Evolutionary conservation across 106 monocot genomes (phyloP), one percentile per base, ranked within the genome.

Genomic region (Xerophyta viscosa): DNA sequence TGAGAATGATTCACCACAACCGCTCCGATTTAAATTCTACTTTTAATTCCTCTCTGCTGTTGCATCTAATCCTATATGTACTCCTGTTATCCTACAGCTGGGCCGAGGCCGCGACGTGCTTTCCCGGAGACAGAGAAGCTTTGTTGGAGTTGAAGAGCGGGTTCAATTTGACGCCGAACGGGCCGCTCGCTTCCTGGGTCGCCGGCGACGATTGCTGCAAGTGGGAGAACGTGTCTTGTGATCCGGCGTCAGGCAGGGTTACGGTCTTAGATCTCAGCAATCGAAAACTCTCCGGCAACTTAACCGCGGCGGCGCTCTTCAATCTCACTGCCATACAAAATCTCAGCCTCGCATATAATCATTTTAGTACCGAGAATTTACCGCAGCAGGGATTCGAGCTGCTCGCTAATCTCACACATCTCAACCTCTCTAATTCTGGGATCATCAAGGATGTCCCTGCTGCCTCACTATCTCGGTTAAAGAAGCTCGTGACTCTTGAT

Each of bases 361-460:
- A n/a, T 0, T 52, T 30, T 17, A 3, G 6, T 19, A 13, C 14
- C 1, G 12, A 7, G 24, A 3, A n/a, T 0, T 12, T 52, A 14
- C 52, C 52, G 18, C 29, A 4, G 3, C 11, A 0, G 3, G 52
- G 52, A 17, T 52, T 52, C 27, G 52, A 52, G 29, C 24, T 6
- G 28, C 52, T 52, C 19, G 29, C 6, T 15, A 30, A 52, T 52
- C 28, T 52, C 14, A 52, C 52, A 14, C 2, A 29, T 15, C 52
- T 52, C 52, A 52, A 52, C 29, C 26, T 52, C 29, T 52, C 52
- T 29, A 52, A 52, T 26, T 26, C 51, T 2, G 2, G 28, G 26
- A 29, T 52, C 15, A 1, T 17, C 4, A 29, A 29, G 0, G 26
- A 52, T 14, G 29, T 52, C 4, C 52, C 52, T n/a, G 4, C 2